phyloP scores from a whole-genome alignment of 768 basidiomycete genomes.

The Xerocomellus dryophilus region DNA sequence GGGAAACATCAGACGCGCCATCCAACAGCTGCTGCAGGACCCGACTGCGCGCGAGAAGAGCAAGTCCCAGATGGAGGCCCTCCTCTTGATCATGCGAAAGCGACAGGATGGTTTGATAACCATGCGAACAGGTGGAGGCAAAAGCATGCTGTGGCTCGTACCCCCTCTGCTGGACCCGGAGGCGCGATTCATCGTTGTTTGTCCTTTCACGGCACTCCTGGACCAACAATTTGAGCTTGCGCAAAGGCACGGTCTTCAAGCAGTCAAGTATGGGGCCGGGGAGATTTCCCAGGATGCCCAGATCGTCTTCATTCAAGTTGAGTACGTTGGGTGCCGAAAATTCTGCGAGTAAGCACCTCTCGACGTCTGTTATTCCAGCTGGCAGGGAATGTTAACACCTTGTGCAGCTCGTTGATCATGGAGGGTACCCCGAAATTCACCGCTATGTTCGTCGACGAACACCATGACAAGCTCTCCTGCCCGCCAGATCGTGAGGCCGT shows the following conservation, averaged over 20 bases:
- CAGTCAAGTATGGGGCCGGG: not conserved
- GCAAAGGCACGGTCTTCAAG: not conserved
- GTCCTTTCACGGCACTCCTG: slow-evolving; percentile 1
- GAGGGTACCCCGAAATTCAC: not conserved
- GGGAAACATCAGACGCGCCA: not conserved
- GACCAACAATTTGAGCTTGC: not conserved
- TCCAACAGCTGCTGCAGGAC: not conserved
- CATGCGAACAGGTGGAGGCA: slow-evolving; percentile 4
- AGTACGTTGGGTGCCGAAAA: not conserved
- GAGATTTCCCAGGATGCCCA: not conserved
- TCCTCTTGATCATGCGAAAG: not conserved
- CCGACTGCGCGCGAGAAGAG: not conserved
- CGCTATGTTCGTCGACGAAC: not conserved
- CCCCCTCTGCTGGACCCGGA: not conserved
- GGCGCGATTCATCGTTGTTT: not conserved
- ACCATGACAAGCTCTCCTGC: not conserved
- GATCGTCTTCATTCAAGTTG: slow-evolving; percentile 3
- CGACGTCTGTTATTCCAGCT: not conserved
- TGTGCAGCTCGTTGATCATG: not conserved
- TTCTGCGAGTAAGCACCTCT: not conserved
- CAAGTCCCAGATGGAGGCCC: not conserved
- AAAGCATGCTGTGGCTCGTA: slow-evolving; percentile 2
- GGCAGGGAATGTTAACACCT: not conserved
- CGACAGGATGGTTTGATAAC: slow-evolving; percentile 4
- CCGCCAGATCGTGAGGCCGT: not conserved